A percentile compares a stretch with the other conserved stretches of the same genome.
These are phyloP conservation scores for Oldenlandia corymbosa DNA, from an alignment of 257 asterid species.

Conservation along the genomic window DNA sequence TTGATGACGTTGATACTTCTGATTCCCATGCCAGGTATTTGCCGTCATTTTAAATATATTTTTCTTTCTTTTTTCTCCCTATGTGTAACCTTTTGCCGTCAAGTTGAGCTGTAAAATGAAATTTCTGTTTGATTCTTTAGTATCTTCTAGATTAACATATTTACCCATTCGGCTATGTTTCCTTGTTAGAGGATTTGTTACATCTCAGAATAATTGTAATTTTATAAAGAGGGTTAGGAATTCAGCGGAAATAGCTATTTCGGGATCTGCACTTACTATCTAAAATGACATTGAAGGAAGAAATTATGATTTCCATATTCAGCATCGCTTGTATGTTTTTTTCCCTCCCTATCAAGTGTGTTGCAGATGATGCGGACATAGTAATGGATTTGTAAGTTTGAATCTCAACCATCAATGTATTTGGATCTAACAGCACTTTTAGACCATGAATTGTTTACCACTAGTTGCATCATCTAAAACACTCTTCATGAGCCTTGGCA, in stretches of 20 bases:
- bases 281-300: background rate
- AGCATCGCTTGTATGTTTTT: background rate
- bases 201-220: background rate
- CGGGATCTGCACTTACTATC: background rate
- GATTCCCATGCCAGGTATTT: constrained; percentile 64
- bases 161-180: background rate
- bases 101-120: background rate
- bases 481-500: background rate
- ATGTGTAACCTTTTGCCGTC: background rate
- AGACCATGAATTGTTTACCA: background rate
- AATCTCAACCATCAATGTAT: background rate
- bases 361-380: background rate
- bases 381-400: background rate
- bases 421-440: background rate
- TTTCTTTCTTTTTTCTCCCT: constrained; percentile 1
- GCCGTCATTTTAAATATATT: background rate
- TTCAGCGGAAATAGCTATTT: background rate
- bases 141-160: background rate
- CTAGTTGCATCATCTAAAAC: background rate
- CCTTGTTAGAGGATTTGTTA: background rate
- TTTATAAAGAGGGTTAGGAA: background rate
- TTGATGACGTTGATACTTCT: constrained; percentile 83
- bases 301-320: background rate
- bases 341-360: background rate
- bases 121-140: background rate